These are phyloP conservation scores for Pythium folliculosum DNA, from an alignment of 352 stramenopile species.

Conservation along the genomic window DNA sequence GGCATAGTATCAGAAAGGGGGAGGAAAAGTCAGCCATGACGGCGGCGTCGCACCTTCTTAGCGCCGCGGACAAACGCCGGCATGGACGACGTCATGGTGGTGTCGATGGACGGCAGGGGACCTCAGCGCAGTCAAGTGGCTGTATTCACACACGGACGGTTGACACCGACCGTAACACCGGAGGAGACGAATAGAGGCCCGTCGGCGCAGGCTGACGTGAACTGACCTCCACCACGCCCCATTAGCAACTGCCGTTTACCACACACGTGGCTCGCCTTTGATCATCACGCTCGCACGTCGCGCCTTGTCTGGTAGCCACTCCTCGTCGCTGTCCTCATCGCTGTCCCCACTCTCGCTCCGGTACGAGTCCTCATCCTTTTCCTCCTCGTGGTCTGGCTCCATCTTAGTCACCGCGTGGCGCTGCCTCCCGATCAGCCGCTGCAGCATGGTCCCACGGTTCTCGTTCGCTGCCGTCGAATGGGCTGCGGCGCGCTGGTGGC, in stretches of 20 bases:
- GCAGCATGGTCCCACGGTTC: too few species aligned
- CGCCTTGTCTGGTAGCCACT: not conserved
- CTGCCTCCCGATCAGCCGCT: too few species aligned
- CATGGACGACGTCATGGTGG: not conserved
- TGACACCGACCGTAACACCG: too few species aligned
- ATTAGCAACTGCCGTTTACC: not conserved
- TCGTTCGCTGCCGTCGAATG: not conserved
- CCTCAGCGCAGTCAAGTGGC: not conserved
- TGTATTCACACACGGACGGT: too few species aligned
- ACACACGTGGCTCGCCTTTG: not conserved
- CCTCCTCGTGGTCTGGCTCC: not conserved
- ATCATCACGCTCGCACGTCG: not conserved
- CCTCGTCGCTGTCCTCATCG: not conserved
- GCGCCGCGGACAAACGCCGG: constrained; percentile 10
- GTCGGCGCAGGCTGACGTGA: not conserved
- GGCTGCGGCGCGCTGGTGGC: too few species aligned
- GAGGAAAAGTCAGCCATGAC: not conserved
- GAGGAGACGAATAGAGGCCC: too few species aligned
- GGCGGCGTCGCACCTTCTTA: not conserved
- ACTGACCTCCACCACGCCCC: not conserved
- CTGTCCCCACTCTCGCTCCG: not conserved
- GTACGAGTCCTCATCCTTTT: not conserved
- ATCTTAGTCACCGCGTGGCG: not conserved
- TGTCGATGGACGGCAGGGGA: not conserved
- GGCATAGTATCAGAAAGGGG: not conserved